These are phyloP conservation scores for Leishmania major DNA, from an alignment of 208 protist species.

Conservation along the genomic window DNA sequence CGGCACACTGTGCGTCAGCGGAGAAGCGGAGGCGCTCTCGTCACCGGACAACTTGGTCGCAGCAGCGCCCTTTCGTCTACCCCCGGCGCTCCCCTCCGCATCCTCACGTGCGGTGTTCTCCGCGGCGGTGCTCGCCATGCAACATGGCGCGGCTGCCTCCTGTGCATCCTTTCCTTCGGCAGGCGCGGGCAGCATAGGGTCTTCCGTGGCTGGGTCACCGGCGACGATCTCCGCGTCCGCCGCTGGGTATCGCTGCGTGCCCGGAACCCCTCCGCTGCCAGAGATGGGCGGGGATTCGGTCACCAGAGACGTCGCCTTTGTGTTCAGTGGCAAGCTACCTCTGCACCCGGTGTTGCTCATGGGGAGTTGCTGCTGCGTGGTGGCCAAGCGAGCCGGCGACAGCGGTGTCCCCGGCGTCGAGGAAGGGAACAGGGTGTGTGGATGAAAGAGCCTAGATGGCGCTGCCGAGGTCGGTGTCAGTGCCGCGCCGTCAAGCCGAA, in stretches of 20 bases:
- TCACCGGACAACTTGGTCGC: too few species aligned
- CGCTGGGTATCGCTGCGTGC: neutral
- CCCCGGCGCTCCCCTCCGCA: neutral
- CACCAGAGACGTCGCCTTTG: neutral
- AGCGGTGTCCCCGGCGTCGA: conserved; percentile 1
- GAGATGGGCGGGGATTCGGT: neutral
- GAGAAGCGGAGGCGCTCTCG: conserved; percentile 1
- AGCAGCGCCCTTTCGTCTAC: neutral
- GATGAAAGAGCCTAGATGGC: conserved; percentile 4
- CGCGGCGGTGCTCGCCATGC: neutral
- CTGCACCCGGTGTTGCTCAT: neutral
- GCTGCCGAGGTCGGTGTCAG: neutral
- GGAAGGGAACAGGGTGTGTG: neutral
- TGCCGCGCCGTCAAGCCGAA: neutral
- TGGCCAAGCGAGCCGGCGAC: conserved; percentile 1
- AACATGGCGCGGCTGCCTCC: neutral
- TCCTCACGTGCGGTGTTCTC: neutral
- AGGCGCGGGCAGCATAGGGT: neutral
- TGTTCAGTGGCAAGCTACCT: neutral
- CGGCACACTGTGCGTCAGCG: neutral
- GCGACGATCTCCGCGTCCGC: neutral
- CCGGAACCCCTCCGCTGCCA: neutral
- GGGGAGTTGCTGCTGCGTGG: neutral
- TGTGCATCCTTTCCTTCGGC: neutral
- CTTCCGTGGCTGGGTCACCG: neutral